Base-by-base conservation (phyloP, 2,329 filamentous ascomycete genomes). In the Clonostachys byssicola region DNA sequence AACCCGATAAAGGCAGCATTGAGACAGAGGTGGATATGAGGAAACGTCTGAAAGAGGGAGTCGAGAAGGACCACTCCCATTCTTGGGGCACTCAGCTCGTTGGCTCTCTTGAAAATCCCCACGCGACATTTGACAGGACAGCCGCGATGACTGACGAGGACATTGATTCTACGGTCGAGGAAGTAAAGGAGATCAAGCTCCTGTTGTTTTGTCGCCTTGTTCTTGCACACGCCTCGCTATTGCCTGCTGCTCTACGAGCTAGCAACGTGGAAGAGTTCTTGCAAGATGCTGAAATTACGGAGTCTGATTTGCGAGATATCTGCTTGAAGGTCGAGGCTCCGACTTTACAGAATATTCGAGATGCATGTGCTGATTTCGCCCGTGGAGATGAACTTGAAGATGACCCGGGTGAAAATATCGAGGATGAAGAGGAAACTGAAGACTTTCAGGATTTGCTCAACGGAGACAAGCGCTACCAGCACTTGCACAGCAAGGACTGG, bases 331-430 rank as follows among this genome's bases (percentile, higher is more conserved):
- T 61, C 2, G 53, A 55, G 10, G 51, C 58, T 3, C 60, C 60
- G 5, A 55, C 48, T 17, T 53, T 61, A 0, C 57, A 62, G 16
- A 47, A 56, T 5, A 57, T 62, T 8, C 55, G 60, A 47, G 60
- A 62, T 17, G 59, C 59, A 5, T 62, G 60, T 33, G 60, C 60
- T 30, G 60, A 62, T 33, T 61, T 61, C 17, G 54, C 60, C 1
- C 56, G 57, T 1, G 52, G 52, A 5, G 54, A 60, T 12, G 51
- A 58, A 4, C 47, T 40, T 5, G 12, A 49, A 2, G 20, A 45
- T n/a, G 35, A 42, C 4, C 2, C 38, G 12, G 3, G 23, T 34
- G 51, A 54, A 1, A 49, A 52, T 9, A 50, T 52, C 4, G 54
- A 51, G 6, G 38, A 47, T 12, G 49, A 50, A 5, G 49, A 46